A percentile compares a stretch with the other conserved stretches of the same genome.
These are phyloP conservation scores for Cyberlindnera sargentensis DNA, from an alignment of 805 yeast species.

Conservation along the genomic window DNA sequence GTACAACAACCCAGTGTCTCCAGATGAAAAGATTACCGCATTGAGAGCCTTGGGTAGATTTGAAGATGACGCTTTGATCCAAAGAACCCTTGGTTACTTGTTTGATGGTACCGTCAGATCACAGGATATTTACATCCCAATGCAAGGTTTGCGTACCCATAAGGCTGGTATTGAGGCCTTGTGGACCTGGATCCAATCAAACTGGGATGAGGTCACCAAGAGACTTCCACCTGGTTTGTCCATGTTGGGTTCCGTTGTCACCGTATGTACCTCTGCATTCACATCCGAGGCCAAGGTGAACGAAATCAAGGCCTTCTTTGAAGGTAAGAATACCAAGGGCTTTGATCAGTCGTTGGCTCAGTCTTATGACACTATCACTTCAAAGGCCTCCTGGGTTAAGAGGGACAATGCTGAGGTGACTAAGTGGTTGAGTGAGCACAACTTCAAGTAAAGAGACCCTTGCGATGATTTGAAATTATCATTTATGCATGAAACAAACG, in stretches of 20 bases:
- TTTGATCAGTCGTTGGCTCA: constrained; percentile 60
- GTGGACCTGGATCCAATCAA: constrained; percentile 65
- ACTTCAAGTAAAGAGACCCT: constrained; percentile 6
- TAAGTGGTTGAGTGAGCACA: constrained; percentile 40
- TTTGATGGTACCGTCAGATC: constrained; percentile 54
- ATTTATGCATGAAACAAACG: no score
- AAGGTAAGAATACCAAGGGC: constrained; percentile 50
- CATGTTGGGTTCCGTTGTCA: constrained; percentile 72
- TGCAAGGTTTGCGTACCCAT: constrained; percentile 63
- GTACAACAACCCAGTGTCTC: constrained; percentile 51
- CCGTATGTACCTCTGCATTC: constrained; percentile 52
- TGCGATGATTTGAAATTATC: no score
- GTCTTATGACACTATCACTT: constrained; percentile 50
- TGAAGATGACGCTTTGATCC: constrained; percentile 41
- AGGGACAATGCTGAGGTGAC: constrained; percentile 45
- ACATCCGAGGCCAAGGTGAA: constrained; percentile 47
- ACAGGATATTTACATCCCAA: constrained; percentile 74
- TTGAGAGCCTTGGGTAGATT: constrained; percentile 64
- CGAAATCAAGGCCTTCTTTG: constrained; percentile 45
- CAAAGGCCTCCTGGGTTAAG: constrained; percentile 51
- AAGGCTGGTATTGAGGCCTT: constrained; percentile 58
- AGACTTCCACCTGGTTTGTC: constrained; percentile 75
- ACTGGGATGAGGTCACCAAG: constrained; percentile 66
- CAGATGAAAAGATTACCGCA: constrained; percentile 66
- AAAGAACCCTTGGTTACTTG: constrained; percentile 48